Conservation (phyloP, 495 filamentous ascomycete genomes). For the Talaromyces adpressus region DNA sequence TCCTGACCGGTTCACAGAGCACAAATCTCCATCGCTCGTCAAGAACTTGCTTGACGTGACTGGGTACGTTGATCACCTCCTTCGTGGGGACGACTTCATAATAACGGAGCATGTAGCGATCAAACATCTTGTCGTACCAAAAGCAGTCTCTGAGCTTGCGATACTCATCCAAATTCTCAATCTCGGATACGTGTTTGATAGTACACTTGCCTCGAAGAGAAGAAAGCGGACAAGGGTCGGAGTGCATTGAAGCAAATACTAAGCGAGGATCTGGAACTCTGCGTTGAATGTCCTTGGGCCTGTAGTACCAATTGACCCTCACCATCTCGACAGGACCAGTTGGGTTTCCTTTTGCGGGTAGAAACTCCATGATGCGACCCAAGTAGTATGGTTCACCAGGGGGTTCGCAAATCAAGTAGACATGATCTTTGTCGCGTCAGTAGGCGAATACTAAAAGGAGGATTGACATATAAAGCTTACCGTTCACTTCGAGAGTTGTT, state of each 20-base stretch:
- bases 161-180: constrained; percentile 74
- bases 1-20: constrained; percentile 80
- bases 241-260: constrained; percentile 96
- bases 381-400: constrained; percentile 98
- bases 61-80: constrained; percentile 92
- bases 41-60: constrained; percentile 86
- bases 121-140: constrained; percentile 96
- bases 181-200: constrained; percentile 80
- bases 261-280: constrained; percentile 82
- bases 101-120: constrained; percentile 94
- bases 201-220: constrained; percentile 88
- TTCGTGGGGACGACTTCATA: constrained; percentile 93
- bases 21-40: constrained; percentile 95
- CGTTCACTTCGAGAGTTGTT: constrained; percentile 73
- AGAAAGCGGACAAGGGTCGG: constrained; percentile 87
- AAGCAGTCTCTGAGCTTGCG: constrained; percentile 78
- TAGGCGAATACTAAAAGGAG: constrained; percentile 10
- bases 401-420: constrained; percentile 95
- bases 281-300: constrained; percentile 89
- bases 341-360: constrained; percentile 69
- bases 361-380: constrained; percentile 95
- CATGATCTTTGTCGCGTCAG: constrained; percentile 63
- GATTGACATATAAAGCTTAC: constrained; percentile 45
- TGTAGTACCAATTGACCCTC: constrained; percentile 96
- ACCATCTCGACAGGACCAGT: constrained; percentile 73